phyloP scores from a whole-genome alignment of 148 eudicot genomes.

The Amaranthus cruentus region DNA sequence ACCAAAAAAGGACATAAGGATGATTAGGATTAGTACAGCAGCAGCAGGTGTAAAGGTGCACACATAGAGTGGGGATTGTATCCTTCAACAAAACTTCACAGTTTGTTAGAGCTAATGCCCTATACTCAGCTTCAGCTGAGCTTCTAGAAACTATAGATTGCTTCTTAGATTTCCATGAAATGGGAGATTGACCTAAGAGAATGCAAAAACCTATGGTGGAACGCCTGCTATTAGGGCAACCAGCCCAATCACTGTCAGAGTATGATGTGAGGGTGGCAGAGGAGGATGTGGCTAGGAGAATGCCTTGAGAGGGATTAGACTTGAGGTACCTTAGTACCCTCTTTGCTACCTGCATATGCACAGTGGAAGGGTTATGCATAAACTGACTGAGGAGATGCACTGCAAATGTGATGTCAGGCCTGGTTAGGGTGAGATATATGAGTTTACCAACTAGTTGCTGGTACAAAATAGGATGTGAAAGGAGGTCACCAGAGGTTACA shows the following conservation, averaged over 20 bases:
- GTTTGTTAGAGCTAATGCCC: neutral
- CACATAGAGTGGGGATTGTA: no score
- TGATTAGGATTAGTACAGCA: no score
- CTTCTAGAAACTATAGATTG: neutral
- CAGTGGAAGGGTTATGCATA: neutral
- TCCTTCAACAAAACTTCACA: neutral
- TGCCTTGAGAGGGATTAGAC: neutral
- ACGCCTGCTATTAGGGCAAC: neutral
- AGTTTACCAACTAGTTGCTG: neutral
- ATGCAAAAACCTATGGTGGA: neutral
- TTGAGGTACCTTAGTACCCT: neutral
- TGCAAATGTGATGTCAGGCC: neutral
- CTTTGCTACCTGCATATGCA: neutral
- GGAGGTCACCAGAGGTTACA: neutral
- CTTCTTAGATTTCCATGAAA: neutral
- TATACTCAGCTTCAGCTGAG: neutral
- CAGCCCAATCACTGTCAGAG: slow-evolving; percentile 1
- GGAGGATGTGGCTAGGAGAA: neutral
- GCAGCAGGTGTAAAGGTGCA: no score
- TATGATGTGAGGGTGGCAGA: neutral
- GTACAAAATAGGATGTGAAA: neutral
- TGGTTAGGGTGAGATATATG: neutral
- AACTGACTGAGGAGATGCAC: neutral
- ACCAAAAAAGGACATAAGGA: no score
- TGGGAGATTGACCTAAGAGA: neutral